Percentiles rank a stretch among this genome's conserved stretches.
These are phyloP conservation scores for Omphalotus guepiniiformis DNA, from an alignment of 768 basidiomycete species.

Conservation along the genomic window DNA sequence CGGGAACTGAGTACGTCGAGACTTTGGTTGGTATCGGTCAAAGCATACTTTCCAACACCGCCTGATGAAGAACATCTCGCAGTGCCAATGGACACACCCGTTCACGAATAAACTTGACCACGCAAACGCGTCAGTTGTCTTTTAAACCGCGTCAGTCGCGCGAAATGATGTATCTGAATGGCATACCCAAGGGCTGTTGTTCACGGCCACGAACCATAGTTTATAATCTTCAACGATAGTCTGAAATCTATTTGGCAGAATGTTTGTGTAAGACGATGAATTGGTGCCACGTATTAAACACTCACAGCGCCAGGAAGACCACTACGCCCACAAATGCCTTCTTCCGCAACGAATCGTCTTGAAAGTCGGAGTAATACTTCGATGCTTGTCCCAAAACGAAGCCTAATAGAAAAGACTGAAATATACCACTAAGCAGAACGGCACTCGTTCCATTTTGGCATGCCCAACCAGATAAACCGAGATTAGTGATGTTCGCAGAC, in stretches of 20 bases:
- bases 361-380: constrained; percentile 37
- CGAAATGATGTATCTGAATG: not conserved
- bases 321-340: constrained; percentile 36
- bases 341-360: constrained; percentile 41
- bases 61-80: constrained; percentile 45
- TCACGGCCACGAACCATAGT: constrained; percentile 33
- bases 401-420: constrained; percentile 46
- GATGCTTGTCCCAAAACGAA: constrained; percentile 36
- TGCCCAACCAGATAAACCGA: too few relatives aligned
- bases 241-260: constrained; percentile 28
- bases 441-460: too few relatives aligned
- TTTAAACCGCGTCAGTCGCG: too few relatives aligned
- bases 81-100: constrained; percentile 40
- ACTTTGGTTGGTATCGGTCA: not conserved
- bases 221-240: constrained; percentile 39
- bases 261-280: not conserved
- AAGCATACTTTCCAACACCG: constrained; percentile 47
- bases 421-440: constrained; percentile 40
- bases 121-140: constrained; percentile 36
- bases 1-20: not conserved
- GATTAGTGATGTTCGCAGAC: too few relatives aligned
- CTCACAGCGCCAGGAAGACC: constrained; percentile 39
- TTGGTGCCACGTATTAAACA: constrained; percentile 1
- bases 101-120: constrained; percentile 47
- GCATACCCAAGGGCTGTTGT: constrained; percentile 26